phyloP scores from a whole-genome alignment of 345 rosid genomes.

The Eutrema japonicum region DNA sequence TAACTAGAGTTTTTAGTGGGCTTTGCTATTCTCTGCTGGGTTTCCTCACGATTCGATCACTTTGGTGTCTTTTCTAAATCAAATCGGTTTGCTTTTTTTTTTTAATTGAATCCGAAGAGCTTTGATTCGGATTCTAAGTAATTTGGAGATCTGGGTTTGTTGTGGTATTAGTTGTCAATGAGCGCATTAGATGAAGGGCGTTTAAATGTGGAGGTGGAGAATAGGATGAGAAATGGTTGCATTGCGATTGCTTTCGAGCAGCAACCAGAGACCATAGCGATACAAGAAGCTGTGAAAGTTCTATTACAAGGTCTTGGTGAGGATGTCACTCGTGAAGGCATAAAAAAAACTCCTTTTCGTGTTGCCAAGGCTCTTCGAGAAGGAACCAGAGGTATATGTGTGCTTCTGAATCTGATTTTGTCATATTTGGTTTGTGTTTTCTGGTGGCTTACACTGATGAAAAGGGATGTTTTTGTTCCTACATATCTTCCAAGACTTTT shows the following conservation, averaged over 20 bases:
- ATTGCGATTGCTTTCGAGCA: slow-evolving; percentile 49
- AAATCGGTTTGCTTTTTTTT: background rate
- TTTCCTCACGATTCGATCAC: background rate
- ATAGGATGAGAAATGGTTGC: slow-evolving; percentile 51
- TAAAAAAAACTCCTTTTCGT: slow-evolving; percentile 79
- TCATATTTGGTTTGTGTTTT: background rate
- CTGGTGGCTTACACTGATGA: background rate
- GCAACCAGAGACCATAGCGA: slow-evolving; percentile 61
- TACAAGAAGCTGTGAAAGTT: slow-evolving; percentile 71
- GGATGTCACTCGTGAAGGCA: slow-evolving; percentile 76
- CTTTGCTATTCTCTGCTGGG: background rate
- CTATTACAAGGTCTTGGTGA: slow-evolving; percentile 76
- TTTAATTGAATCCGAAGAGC: background rate
- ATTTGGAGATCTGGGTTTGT: slow-evolving; percentile 19
- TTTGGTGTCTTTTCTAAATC: background rate
- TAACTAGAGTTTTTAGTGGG: background rate
- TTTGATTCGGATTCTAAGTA: background rate
- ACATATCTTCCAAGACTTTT: no score
- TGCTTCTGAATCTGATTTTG: background rate
- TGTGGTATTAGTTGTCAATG: slow-evolving; percentile 51
- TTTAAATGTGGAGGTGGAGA: slow-evolving; percentile 57
- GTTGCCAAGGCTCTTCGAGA: slow-evolving; percentile 85
- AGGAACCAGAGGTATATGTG: slow-evolving; percentile 71
- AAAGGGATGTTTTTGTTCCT: background rate
- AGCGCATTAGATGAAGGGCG: slow-evolving; percentile 68